A percentile compares a stretch with the other conserved stretches of the same genome.
phyloP scores from a whole-genome alignment of 2,329 filamentous ascomycete species.

The Cladosporium sp. region DNA sequence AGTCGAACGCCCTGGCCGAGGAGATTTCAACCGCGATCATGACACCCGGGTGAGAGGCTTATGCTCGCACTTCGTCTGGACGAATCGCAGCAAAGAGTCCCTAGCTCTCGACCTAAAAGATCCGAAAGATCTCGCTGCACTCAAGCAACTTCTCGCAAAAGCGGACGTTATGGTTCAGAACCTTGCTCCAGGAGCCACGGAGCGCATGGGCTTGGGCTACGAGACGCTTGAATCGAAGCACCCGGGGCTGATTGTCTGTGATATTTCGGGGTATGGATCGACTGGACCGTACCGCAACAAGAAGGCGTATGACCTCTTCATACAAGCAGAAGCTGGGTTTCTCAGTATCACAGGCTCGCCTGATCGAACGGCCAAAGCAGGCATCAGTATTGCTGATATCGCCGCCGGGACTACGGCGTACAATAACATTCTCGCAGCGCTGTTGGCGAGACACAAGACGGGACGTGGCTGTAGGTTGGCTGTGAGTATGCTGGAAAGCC shows the following conservation, averaged over 20 bases:
- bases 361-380: conserved; percentile 51
- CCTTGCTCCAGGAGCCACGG: conserved; percentile 52
- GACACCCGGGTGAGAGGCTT: conserved; percentile 53
- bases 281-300: conserved; percentile 55
- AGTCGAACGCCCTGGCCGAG: conserved; percentile 52
- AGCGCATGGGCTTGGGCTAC: conserved; percentile 51
- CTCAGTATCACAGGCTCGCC: conserved; percentile 53
- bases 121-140: conserved; percentile 42
- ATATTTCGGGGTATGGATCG: conserved; percentile 56
- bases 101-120: conserved; percentile 53
- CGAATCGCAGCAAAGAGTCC: conserved; percentile 57
- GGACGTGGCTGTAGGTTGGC: conserved; percentile 52
- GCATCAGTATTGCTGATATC: conserved; percentile 58
- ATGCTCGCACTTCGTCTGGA: conserved; percentile 58
- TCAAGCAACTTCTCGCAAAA: conserved; percentile 46
- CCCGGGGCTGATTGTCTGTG: conserved; percentile 53
- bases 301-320: conserved; percentile 58
- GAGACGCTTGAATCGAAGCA: conserved; percentile 45
- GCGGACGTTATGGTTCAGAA: conserved; percentile 58
- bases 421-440: conserved; percentile 52
- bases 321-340: conserved; percentile 57
- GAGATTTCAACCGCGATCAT: conserved; percentile 56
- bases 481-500: conserved; percentile 57
- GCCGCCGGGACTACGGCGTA: conserved; percentile 56
- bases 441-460: conserved; percentile 48